A percentile compares a stretch with the other conserved stretches of the same genome.
Evolutionary conservation across 1,139 yeast genomes (phyloP).

Genomic region (Kodamaea fungicola): DNA sequence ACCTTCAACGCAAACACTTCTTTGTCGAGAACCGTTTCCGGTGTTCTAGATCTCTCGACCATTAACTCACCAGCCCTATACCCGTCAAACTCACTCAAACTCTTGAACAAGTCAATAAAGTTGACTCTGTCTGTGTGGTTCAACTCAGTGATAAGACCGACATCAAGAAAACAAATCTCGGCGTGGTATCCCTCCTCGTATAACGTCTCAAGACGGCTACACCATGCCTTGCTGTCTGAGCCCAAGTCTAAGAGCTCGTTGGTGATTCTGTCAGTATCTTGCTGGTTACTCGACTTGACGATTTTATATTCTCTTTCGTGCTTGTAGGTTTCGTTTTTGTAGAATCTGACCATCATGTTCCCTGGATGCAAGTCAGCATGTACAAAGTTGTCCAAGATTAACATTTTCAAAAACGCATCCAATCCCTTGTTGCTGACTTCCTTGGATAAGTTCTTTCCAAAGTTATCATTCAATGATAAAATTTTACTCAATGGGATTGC

Average conservation of each 20-base stretch:
- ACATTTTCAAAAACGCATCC: constrained; percentile 89
- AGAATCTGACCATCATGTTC: constrained; percentile 78
- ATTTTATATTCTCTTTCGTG: constrained; percentile 48
- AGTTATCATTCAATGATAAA: constrained; percentile 41
- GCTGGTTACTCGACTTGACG: constrained; percentile 42
- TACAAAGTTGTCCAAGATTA: constrained; percentile 85
- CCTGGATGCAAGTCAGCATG: constrained; percentile 98
- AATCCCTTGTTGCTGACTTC: constrained; percentile 83
- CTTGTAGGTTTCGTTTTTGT: constrained; percentile 46
- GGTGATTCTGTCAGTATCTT: constrained; percentile 48
- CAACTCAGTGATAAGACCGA: constrained; percentile 89
- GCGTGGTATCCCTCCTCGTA: constrained; percentile 70
- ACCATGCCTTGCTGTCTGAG: constrained; percentile 45
- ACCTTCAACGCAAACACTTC: constrained; percentile 87
- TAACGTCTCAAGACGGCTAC: constrained; percentile 45
- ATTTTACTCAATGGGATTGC: constrained; percentile 81
- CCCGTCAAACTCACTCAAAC: constrained; percentile 90
- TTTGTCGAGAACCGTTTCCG: constrained; percentile 81
- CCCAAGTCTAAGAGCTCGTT: constrained; percentile 39
- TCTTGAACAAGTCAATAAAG: constrained; percentile 84
- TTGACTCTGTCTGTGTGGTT: constrained; percentile 74
- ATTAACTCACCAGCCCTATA: constrained; percentile 90
- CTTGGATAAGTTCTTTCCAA: constrained; percentile 57
- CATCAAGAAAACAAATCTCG: constrained; percentile 86
- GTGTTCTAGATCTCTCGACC: constrained; percentile 92